phyloP scores from a whole-genome alignment of 768 basidiomycete species.

The Lactifluus hygrophoroides region DNA sequence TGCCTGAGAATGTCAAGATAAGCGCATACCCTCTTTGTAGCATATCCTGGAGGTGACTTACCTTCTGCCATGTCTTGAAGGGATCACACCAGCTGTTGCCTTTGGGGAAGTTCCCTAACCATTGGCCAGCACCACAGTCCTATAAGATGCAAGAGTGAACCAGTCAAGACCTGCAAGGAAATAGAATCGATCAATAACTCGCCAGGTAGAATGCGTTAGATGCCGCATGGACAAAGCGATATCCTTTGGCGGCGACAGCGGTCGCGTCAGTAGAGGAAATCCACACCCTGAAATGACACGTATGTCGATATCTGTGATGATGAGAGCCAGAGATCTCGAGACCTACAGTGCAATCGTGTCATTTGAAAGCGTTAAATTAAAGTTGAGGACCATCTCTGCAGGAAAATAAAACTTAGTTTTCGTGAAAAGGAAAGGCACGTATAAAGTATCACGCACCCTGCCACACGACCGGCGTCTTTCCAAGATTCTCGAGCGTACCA shows the following conservation, averaged over 20 bases:
- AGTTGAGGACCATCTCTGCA: not conserved
- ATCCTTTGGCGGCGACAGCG: conserved; percentile 51
- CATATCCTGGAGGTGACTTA: conserved; percentile 23
- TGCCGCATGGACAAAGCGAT: conserved; percentile 56
- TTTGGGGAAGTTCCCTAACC: conserved; percentile 42
- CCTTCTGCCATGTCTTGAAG: conserved; percentile 75
- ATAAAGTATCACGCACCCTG: conserved; percentile 38
- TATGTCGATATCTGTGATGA: not conserved
- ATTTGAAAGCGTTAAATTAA: conserved; percentile 1
- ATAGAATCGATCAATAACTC: conserved; percentile 6
- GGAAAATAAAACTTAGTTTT: not conserved
- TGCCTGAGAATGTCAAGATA: conserved; percentile 26
- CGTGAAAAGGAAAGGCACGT: not conserved
- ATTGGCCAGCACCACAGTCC: conserved; percentile 68
- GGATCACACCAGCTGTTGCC: conserved; percentile 70
- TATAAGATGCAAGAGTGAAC: conserved; percentile 10
- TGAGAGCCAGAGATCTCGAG: not conserved
- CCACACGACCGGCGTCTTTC: conserved; percentile 79
- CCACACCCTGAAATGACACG: conserved; percentile 48
- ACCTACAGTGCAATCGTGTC: conserved; percentile 7
- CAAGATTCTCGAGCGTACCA: conserved; percentile 39
- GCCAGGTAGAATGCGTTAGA: conserved; percentile 74
- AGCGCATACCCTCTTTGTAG: too few relatives aligned
- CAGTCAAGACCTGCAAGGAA: not conserved
- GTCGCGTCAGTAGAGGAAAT: conserved; percentile 54